Conservation (phyloP, 164 flowering plant genomes). For the Taxillus chinensis region DNA sequence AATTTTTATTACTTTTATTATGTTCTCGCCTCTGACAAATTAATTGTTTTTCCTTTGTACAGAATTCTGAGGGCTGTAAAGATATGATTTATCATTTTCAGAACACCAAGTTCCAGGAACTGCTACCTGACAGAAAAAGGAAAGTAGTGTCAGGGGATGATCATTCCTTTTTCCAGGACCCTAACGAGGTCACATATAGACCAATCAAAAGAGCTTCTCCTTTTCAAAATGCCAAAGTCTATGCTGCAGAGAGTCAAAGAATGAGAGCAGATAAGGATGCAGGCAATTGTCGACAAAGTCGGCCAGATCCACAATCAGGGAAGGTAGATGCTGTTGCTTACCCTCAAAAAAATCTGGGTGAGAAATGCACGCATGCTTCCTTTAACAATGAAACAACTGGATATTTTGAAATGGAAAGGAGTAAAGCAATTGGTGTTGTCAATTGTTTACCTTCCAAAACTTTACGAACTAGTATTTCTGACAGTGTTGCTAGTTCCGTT, state of each 20-base stretch:
- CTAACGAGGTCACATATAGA: not conserved
- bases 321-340: slow-evolving; percentile 6
- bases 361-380: slow-evolving; percentile 18
- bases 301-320: not conserved
- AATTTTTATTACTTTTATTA: too few species aligned
- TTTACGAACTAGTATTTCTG: slow-evolving; percentile 7
- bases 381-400: slow-evolving; percentile 7
- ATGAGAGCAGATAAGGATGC: not conserved
- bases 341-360: slow-evolving; percentile 20
- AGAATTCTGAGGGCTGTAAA: too few species aligned
- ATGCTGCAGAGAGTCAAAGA: not conserved
- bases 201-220: not conserved
- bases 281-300: not conserved
- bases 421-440: not conserved
- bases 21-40: too few species aligned
- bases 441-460: slow-evolving; percentile 7
- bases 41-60: too few species aligned
- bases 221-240: not conserved
- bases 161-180: not conserved
- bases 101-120: not conserved
- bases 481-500: slow-evolving; percentile 16
- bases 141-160: not conserved
- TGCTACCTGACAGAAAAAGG: not conserved
- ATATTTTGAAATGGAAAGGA: slow-evolving; percentile 3
- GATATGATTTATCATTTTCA: not conserved